Evolutionary conservation across 345 rosid genomes (phyloP).

Genomic region (Rhodamnia rubescens): DNA sequence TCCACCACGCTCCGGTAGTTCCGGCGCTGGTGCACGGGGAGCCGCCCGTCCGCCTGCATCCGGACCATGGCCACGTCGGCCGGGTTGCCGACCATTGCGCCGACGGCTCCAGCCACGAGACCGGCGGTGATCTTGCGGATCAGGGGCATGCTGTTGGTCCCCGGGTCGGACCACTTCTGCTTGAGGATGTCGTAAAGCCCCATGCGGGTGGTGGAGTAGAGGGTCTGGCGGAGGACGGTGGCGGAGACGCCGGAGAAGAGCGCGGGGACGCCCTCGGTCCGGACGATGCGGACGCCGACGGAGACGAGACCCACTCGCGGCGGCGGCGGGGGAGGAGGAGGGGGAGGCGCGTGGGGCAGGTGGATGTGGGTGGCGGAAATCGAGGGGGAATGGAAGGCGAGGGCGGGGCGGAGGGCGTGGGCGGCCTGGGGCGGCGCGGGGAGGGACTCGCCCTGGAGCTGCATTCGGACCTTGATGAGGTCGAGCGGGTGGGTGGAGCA

Average conservation of each 20-base stretch:
- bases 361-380: slow-evolving; percentile 17
- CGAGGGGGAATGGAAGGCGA: slow-evolving; percentile 18
- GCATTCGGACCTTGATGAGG: slow-evolving; percentile 77
- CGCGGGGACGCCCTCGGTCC: slow-evolving; percentile 42
- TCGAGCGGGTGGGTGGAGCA: slow-evolving; percentile 84
- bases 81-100: slow-evolving; percentile 73
- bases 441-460: slow-evolving; percentile 62
- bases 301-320: slow-evolving; percentile 48
- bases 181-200: slow-evolving; percentile 72
- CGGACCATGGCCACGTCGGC: slow-evolving; percentile 87
- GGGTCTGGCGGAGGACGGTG: slow-evolving; percentile 65
- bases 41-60: slow-evolving; percentile 81
- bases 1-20: slow-evolving; percentile 56
- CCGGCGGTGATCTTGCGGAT: slow-evolving; percentile 50
- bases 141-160: slow-evolving; percentile 41
- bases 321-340: slow-evolving; percentile 15
- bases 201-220: slow-evolving; percentile 86
- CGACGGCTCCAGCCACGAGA: slow-evolving; percentile 49
- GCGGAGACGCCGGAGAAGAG: slow-evolving; percentile 78
- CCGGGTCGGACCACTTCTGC: slow-evolving; percentile 51
- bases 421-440: slow-evolving; percentile 21
- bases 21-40: slow-evolving; percentile 50
- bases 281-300: slow-evolving; percentile 49
- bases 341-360: slow-evolving; percentile 1
- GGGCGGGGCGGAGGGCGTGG: slow-evolving; percentile 38